Conservation (phyloP, 768 basidiomycete species). For the Strobilomyces dryophilus region DNA sequence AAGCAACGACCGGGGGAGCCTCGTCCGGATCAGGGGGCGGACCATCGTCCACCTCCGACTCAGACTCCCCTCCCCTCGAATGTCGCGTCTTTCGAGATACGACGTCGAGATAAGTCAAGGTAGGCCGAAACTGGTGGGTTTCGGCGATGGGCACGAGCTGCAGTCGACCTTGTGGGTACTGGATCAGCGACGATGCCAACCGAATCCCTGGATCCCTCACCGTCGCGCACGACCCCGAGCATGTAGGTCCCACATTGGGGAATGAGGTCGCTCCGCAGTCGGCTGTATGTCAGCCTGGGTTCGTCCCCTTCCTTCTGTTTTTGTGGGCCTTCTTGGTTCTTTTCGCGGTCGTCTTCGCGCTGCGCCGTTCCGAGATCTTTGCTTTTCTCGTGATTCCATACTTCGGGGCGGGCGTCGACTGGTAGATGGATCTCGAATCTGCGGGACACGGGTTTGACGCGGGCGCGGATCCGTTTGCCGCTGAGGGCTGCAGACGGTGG, state of each 20-base stretch:
- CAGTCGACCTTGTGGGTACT: slow-evolving; percentile 48
- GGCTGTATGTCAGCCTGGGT: slow-evolving; percentile 62
- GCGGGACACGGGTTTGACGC: slow-evolving; percentile 59
- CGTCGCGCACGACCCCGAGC: slow-evolving; percentile 72
- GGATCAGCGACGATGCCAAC: slow-evolving; percentile 7
- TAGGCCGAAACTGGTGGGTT: slow-evolving; percentile 80
- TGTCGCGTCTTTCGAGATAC: slow-evolving; percentile 61
- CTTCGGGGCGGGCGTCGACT: slow-evolving; percentile 73
- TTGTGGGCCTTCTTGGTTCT: slow-evolving; percentile 56
- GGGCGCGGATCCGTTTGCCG: slow-evolving; percentile 74
- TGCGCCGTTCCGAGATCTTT: slow-evolving; percentile 62
- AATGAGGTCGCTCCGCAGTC: slow-evolving; percentile 71
- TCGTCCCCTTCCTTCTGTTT: slow-evolving; percentile 50
- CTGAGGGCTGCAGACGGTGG: slow-evolving; percentile 70
- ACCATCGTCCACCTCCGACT: slow-evolving; percentile 74
- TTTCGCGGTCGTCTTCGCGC: slow-evolving; percentile 73
- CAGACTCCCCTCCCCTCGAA: slow-evolving; percentile 43
- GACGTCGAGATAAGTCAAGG: slow-evolving; percentile 75
- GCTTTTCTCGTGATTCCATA: slow-evolving; percentile 74
- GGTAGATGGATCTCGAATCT: slow-evolving; percentile 78
- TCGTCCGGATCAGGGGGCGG: slow-evolving; percentile 82
- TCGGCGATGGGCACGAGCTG: slow-evolving; percentile 76
- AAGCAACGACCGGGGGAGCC: slow-evolving; percentile 37
- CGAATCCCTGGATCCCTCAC: slow-evolving; percentile 36
- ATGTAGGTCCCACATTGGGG: slow-evolving; percentile 63